Evolutionary conservation across 345 rosid species (phyloP), one percentile per base, ranked within the genome.

Genomic region (Acer campestre): DNA sequence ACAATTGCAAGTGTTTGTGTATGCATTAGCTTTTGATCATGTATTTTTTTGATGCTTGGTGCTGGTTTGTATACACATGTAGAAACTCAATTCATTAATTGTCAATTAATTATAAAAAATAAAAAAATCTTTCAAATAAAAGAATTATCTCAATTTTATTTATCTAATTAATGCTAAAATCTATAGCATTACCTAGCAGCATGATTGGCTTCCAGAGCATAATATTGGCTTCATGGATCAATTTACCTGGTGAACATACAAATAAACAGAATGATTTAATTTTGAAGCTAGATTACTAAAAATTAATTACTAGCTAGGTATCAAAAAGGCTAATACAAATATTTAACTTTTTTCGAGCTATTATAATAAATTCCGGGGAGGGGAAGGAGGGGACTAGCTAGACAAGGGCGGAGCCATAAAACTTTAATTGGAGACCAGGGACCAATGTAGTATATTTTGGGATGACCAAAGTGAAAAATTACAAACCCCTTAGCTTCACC

Each of bases 1-100:
- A 71, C 75, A 18, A 71, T 53, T 56, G n/a, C 75, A 29, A 9
- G 29, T 53, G 64, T 31, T 71, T 71, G 75, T 17, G 12, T 55
- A 35, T 71, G 64, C 25, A 2, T 55, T 29, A 29, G 38, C 74
- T 71, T 71, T 29, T 6, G 3, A 4, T 71, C 63, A 31, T 31
- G 63, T 16, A 71, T 53, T 7, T 6, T 0, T 29, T 3, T 55
- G 48, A 71, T 55, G 25, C 17, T 18, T 53, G 74, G 25, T 8
- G 44, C 74, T 71, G 74, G 7, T 58, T 7, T 17, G n/a, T 7
- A 58, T 12, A 18, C n/a, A 20, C 23, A 58, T 7, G n/a, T 59
- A 8, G 58, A 14, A 16, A 42, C 46, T 46, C 61, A 7, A 27
- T 71, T n/a, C 38, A 35, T 46, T 46, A 31, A 18, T 29, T 31